Evolutionary conservation across 148 eudicot genomes (phyloP).

Genomic region (Vaccinium corymbosum): DNA sequence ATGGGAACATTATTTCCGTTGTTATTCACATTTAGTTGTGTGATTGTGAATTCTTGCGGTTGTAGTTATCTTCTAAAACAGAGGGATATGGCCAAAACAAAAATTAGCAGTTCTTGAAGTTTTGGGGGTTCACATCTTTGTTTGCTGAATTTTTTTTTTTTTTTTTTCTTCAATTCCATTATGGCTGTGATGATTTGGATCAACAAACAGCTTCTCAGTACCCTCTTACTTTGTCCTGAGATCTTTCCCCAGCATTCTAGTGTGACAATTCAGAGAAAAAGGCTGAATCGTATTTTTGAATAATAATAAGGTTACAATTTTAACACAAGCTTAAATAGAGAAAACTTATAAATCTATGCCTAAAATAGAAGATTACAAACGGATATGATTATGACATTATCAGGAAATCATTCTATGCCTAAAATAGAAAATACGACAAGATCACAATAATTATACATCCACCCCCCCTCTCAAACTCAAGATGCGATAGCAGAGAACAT

Average conservation of each 20-base stretch:
- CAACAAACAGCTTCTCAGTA: background rate
- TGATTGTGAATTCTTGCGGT: conserved; percentile 6
- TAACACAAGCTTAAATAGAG: too few species aligned
- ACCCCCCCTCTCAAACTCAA: too few species aligned
- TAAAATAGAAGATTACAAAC: too few species aligned
- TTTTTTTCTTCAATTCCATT: background rate
- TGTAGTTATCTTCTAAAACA: conserved; percentile 3
- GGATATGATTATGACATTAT: too few species aligned
- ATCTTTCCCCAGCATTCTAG: background rate
- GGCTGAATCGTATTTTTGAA: too few species aligned
- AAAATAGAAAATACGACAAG: too few species aligned
- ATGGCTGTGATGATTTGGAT: background rate
- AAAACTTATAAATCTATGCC: too few species aligned
- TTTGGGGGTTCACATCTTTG: background rate
- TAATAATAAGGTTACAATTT: too few species aligned
- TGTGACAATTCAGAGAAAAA: too few species aligned
- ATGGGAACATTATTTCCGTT: background rate
- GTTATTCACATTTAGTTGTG: background rate
- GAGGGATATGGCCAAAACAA: background rate
- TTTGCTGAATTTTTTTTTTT: background rate
- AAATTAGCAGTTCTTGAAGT: background rate
- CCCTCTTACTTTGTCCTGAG: background rate
- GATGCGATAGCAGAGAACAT: too few species aligned
- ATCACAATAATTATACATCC: too few species aligned
- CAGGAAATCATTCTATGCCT: too few species aligned